Base-by-base conservation (phyloP, 129 eudicot genomes). In the Tanacetum coccineum region DNA sequence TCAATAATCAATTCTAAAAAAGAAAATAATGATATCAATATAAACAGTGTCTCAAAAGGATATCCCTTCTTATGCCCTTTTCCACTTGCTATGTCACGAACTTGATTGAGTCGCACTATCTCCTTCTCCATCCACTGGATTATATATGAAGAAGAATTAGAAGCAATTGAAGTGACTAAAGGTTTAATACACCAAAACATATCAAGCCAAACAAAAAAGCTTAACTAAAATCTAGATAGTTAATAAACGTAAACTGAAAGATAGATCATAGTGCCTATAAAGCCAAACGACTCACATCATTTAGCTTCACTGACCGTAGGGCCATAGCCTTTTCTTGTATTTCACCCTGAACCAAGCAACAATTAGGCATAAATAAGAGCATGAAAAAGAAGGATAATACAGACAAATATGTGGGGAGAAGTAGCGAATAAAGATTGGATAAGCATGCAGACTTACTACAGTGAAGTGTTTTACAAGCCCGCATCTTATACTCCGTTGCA, bases 381-480 rank as follows among this genome's bases (percentile, higher is more conserved):
- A 36, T 7, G 42, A 9, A 48, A 53, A 20, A 19, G 19, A n/a
- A 58, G 21, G 19, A 10, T 3, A 54, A 65, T 6, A 28, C 9
- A n/a, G 22, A 21, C 15, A 36, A 8, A 36, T 36, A 36, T 36
- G 42, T 36, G 9, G 42, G 42, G 42, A 36, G 5, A 50, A 59
- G 36, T 51, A 17, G 36, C 15, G 26, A 13, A 12, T 28, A 17
- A 46, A 60, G 32, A 36, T 36, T 36, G 42, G 2, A 36, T 45
- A 17, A 42, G 56, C 62, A 78, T 20, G 61, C 19, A 64, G 32
- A 76, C 96, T 86, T 84, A 94, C 99, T 56, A 94, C 93, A 28
- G 89, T 84, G 22, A 84, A 84, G 70, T 78, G 85, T 68, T 84
- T 82, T 53, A 89, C 95, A 76, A 94, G 93, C 70, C 99, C 99